Base-by-base conservation (phyloP, 176 grass and related monocot species). In the Tuctoria greenei region DNA sequence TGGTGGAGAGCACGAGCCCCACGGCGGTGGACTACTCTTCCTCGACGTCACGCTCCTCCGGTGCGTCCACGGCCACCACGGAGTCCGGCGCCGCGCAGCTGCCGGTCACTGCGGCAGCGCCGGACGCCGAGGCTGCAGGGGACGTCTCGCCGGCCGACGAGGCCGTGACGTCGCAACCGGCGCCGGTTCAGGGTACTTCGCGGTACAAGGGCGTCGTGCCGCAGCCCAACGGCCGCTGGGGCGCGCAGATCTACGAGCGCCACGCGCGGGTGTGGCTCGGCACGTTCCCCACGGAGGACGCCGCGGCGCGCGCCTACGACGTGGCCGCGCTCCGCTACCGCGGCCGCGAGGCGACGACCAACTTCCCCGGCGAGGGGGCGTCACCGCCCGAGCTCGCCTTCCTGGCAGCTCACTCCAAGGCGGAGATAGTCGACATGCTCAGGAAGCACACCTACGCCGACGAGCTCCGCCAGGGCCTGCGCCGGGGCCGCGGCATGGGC, bases 171-270 rank as follows among this genome's bases (percentile, higher is more conserved):
- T 31, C 31, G 31, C 31, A 16, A 13, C 4, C 47, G 9, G 56
- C 20, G 28, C 36, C 11, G 26, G 0, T 11, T 46, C 44, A 7
- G 28, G 38, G 74, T 4, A 67, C 86, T 11, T 93, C 92, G 31
- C 52, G 84, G 35, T 99, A 79, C 87, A 99, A 99, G 64, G 96
- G 96, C n/a, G 96, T 99, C 0, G 96, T 99, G 20, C 92, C 96
- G 38, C 96, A 99, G 86, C 96, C 92, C 44, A 99, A 99, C 89
- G 96, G 96, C 15, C 64, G 96, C 6, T 99, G 96, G 96, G 96
- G 96, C 10, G 87, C 96, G 21, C 96, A 99, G 87, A 99, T 99
- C 87, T 99, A 99, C 80, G 96, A 99, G 80, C 84, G 85, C 36
- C 96, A 99, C 87, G 85, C 88, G 15, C 84, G 96, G 28, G 89